phyloP scores from a whole-genome alignment of 2,329 filamentous ascomycete species.

The Talaromyces amestolkiae region DNA sequence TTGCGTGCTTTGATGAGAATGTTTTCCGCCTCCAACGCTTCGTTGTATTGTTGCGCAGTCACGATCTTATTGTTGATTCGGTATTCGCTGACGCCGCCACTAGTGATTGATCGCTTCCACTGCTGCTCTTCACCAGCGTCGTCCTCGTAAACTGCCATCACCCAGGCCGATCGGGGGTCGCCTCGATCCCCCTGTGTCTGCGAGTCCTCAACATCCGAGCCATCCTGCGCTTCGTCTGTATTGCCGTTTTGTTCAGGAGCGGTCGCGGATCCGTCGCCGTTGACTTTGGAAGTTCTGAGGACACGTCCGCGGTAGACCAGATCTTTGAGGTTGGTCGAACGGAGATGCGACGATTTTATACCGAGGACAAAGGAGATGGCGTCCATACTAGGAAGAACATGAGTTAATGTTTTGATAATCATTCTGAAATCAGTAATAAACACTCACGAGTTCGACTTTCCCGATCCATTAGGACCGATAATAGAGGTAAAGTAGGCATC shows the following conservation, averaged over 20 bases:
- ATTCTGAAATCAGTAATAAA: neutral
- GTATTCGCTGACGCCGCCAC: slow-evolving; percentile 85
- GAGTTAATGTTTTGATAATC: neutral
- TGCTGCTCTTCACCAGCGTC: slow-evolving; percentile 91
- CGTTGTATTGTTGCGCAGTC: slow-evolving; percentile 88
- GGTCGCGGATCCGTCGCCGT: slow-evolving; percentile 78
- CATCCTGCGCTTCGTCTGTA: slow-evolving; percentile 60
- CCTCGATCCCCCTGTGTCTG: slow-evolving; percentile 63
- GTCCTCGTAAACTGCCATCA: slow-evolving; percentile 98
- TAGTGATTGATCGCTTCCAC: slow-evolving; percentile 95
- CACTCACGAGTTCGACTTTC: slow-evolving; percentile 91
- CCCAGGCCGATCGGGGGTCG: slow-evolving; percentile 94
- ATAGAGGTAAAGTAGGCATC: slow-evolving; percentile 99
- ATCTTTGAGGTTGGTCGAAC: slow-evolving; percentile 89
- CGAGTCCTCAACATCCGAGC: slow-evolving; percentile 59
- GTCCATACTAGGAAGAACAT: slow-evolving; percentile 72
- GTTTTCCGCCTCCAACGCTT: slow-evolving; percentile 85
- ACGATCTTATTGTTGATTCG: slow-evolving; percentile 92
- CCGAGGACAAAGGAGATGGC: slow-evolving; percentile 98
- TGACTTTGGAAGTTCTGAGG: slow-evolving; percentile 86
- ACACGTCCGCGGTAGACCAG: slow-evolving; percentile 94
- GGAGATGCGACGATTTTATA: slow-evolving; percentile 97
- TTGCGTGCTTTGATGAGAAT: slow-evolving; percentile 98
- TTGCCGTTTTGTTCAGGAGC: slow-evolving; percentile 55
- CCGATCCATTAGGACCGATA: slow-evolving; percentile 98